Conservation (phyloP, 306 rosid genomes). For the Vicia villosa region DNA sequence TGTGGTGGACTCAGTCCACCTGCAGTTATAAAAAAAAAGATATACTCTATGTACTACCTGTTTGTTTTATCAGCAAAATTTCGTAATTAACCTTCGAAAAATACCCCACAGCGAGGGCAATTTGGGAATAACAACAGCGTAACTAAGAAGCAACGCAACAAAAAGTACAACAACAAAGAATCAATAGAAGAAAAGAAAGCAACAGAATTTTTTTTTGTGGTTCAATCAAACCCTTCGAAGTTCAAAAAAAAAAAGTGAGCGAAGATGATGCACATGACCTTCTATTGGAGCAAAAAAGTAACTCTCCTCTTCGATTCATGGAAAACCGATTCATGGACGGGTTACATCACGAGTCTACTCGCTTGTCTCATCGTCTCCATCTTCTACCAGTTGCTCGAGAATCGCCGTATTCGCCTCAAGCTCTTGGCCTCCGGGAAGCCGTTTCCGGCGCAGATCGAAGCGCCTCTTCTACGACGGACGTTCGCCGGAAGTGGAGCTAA, state of each 20-base stretch:
- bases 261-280: slow-evolving; percentile 99
- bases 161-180: not conserved
- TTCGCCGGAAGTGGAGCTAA: slow-evolving; percentile 35
- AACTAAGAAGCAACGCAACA: not conserved
- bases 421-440: slow-evolving; percentile 38
- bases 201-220: not conserved
- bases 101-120: not conserved
- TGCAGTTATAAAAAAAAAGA: too few species aligned
- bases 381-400: slow-evolving; percentile 80
- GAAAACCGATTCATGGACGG: slow-evolving; percentile 71
- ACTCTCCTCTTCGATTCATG: slow-evolving; percentile 74
- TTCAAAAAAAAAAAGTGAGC: not conserved
- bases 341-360: slow-evolving; percentile 57
- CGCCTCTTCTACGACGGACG: slow-evolving; percentile 52
- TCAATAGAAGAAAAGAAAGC: not conserved
- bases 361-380: slow-evolving; percentile 66
- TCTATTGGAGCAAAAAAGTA: slow-evolving; percentile 81
- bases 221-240: not conserved
- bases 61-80: too few species aligned
- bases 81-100: too few species aligned
- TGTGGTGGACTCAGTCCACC: too few species aligned
- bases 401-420: slow-evolving; percentile 70
- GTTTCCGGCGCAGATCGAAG: slow-evolving; percentile 46
- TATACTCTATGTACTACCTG: too few species aligned
- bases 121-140: slow-evolving; percentile 4